Evolutionary conservation across 164 flowering plant genomes (phyloP).

Genomic region (Annona squamosa): DNA sequence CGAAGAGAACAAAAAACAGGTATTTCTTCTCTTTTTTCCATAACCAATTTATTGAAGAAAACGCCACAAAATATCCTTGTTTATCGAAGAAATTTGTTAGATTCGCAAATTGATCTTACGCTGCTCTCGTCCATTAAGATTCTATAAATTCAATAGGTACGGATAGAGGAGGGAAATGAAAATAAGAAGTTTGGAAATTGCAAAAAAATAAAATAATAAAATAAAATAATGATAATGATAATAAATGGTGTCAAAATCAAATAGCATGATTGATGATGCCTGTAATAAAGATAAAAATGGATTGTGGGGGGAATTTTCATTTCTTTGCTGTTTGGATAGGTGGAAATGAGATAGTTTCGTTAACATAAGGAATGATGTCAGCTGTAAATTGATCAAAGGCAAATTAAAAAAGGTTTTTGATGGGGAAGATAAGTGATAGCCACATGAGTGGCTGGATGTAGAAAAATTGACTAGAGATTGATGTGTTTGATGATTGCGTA

Average conservation of each 20-base stretch:
- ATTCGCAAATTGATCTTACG: background rate
- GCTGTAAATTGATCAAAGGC: background rate
- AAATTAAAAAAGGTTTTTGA: background rate
- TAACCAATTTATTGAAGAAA: background rate
- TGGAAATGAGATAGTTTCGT: too few species aligned
- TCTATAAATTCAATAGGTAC: background rate
- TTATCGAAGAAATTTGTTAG: background rate
- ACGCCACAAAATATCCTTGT: too few species aligned
- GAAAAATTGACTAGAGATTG: background rate
- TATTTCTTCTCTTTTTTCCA: background rate
- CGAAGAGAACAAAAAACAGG: slow-evolving; percentile 63
- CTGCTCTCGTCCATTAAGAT: background rate
- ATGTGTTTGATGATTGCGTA: background rate
- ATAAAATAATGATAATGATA: too few species aligned
- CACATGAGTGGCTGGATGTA: background rate
- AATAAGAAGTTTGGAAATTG: too few species aligned
- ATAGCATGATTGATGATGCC: too few species aligned
- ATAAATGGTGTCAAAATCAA: too few species aligned
- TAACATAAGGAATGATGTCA: background rate
- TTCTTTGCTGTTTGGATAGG: too few species aligned
- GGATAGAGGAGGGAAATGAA: background rate
- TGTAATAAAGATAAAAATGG: too few species aligned
- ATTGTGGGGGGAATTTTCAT: too few species aligned
- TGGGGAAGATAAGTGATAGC: background rate
- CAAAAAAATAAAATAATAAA: too few species aligned